Evolutionary conservation across 352 stramenopile genomes (phyloP), one percentile per base, ranked within the genome.

Genomic region (Plasmopara viticola): DNA sequence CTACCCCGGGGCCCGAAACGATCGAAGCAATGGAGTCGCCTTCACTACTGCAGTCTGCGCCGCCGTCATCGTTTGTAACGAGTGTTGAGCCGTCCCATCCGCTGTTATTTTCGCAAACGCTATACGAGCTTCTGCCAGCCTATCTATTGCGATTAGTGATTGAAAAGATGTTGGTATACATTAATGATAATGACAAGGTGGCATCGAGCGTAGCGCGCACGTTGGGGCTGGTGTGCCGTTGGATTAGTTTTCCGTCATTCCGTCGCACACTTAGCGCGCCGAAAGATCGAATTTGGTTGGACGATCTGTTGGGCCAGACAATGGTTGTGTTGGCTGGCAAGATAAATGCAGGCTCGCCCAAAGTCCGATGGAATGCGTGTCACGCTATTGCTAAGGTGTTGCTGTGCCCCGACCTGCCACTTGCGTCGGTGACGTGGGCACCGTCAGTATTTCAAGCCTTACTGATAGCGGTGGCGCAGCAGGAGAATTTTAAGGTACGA

Each of bases 401-500:
- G 60, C 53, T 90, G 7, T 91, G 84, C 54, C 84, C 84, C 2
- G 72, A 60, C n/a, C 56, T 94, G 25, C 81, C 84, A 5, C 64
- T 94, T 15, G 78, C 84, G 0, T 85, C 82, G 0, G 78, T 84
- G 20, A 68, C 83, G 4, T 94, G 84, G 84, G 83, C 84, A 0
- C 81, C 84, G 0, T 64, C 58, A 9, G 74, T 94, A 0, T 91
- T 94, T 46, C 79, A 87, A 29, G 77, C 84, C 14, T 49, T 94
- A 17, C 63, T 90, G 46, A 85, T 58, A 44, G 84, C 84, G 40
- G 83, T 92, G 30, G 60, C 73, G 2, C 84, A 94, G 61, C 84
- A 94, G 57, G 84, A 94, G 45, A 94, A 94, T 55, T 94, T 94
- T 53, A 94, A 94, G 45, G 84, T 94, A 6, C 84, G 84, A 3